phyloP scores from a whole-genome alignment of 2,329 filamentous ascomycete genomes.

The Fusarium sambucinum region DNA sequence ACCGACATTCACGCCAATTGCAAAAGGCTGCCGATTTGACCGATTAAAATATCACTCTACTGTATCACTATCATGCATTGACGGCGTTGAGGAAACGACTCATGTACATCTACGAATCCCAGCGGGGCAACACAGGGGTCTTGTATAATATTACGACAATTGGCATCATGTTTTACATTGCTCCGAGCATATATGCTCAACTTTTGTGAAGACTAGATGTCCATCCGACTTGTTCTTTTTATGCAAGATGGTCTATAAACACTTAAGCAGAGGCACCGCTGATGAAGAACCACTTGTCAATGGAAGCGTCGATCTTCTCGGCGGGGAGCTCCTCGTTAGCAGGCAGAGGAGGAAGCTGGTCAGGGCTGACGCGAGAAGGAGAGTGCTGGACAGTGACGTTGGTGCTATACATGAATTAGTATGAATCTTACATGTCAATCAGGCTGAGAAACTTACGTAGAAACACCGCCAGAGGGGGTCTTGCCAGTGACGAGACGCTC shows the following conservation, averaged over 20 bases:
- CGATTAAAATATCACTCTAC: constrained; percentile 54
- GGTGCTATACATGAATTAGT: constrained; percentile 68
- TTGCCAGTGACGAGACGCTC: constrained; percentile 95
- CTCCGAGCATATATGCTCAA: constrained; percentile 32
- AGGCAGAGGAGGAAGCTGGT: constrained; percentile 81
- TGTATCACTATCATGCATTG: constrained; percentile 50
- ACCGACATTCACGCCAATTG: constrained; percentile 86
- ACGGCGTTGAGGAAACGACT: constrained; percentile 50
- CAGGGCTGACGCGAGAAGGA: constrained; percentile 74
- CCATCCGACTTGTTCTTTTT: constrained; percentile 29
- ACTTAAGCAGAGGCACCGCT: constrained; percentile 88
- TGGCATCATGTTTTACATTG: constrained; percentile 40
- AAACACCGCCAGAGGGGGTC: constrained; percentile 80
- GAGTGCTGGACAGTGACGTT: constrained; percentile 84
- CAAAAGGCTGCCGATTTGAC: constrained; percentile 85
- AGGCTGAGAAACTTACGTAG: constrained; percentile 72
- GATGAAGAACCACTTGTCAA: constrained; percentile 99
- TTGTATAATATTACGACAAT: constrained; percentile 47
- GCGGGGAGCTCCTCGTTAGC: constrained; percentile 82
- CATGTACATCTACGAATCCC: constrained; percentile 35
- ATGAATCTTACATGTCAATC: not conserved
- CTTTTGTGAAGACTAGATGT: constrained; percentile 36
- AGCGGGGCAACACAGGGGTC: constrained; percentile 37
- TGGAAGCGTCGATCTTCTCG: constrained; percentile 92
- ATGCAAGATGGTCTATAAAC: constrained; percentile 31